phyloP scores from a whole-genome alignment of 176 grass and related monocot species.

The Alopecurus myosuroides region DNA sequence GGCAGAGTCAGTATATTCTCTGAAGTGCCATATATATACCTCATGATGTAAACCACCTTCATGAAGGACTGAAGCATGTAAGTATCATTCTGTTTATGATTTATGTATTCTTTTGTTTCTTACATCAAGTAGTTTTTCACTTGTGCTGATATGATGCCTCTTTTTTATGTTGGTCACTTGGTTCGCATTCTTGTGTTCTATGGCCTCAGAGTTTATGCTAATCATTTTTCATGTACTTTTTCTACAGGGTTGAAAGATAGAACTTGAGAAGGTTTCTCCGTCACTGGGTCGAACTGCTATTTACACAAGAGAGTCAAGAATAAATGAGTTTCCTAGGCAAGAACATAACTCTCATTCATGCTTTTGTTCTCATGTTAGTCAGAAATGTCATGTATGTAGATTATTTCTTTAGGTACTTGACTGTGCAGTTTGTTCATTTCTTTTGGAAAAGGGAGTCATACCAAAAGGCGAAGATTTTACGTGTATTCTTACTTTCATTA shows the following conservation, averaged over 20 bases:
- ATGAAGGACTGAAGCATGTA: constrained; percentile 94
- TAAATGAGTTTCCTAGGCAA: constrained; percentile 81
- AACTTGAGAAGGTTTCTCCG: constrained; percentile 92
- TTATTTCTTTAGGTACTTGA: constrained; percentile 72
- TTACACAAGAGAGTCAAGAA: constrained; percentile 82
- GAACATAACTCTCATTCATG: constrained; percentile 4
- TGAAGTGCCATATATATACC: constrained; percentile 99
- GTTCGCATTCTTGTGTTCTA: constrained; percentile 16
- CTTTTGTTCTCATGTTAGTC: constrained; percentile 4
- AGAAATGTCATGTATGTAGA: constrained; percentile 7
- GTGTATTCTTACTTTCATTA: constrained; percentile 48
- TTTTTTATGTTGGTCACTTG: neutral
- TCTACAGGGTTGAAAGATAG: constrained; percentile 80
- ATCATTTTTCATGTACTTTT: constrained; percentile 28
- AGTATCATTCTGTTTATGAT: constrained; percentile 17
- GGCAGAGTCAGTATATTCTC: constrained; percentile 78
- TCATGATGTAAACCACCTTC: constrained; percentile 98
- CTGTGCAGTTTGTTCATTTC: constrained; percentile 96
- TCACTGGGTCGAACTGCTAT: constrained; percentile 63
- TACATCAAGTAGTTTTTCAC: neutral
- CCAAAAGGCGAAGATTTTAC: constrained; percentile 98
- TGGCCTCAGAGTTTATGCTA: neutral
- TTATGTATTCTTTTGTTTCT: neutral
- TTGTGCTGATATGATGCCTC: constrained; percentile 1
- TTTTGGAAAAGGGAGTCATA: constrained; percentile 99